These are phyloP conservation scores for Ophiostoma ulmi DNA, from an alignment of 2,329 filamentous ascomycete genomes.

Conservation along the genomic window DNA sequence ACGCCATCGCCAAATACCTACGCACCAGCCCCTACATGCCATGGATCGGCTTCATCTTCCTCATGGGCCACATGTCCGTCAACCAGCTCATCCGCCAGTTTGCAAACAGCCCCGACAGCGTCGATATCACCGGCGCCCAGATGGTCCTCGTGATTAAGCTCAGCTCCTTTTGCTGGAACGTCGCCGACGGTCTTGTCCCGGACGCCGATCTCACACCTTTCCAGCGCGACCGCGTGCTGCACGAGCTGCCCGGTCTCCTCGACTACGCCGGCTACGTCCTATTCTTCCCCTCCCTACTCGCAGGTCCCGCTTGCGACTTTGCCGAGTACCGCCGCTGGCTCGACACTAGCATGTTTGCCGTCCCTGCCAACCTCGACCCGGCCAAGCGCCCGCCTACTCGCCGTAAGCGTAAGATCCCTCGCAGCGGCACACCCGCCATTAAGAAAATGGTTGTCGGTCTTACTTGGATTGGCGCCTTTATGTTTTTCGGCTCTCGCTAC, in stretches of 20 bases:
- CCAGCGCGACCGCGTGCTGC: constrained; percentile 76
- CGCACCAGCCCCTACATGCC: constrained; percentile 86
- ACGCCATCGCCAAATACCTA: constrained; percentile 76
- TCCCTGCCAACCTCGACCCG: constrained; percentile 75
- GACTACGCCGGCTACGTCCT: constrained; percentile 88
- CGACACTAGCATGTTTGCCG: constrained; percentile 88
- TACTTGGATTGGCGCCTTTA: constrained; percentile 71
- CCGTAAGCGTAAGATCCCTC: constrained; percentile 86
- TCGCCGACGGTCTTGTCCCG: constrained; percentile 82
- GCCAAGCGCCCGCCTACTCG: constrained; percentile 78
- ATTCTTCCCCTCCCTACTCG: constrained; percentile 89
- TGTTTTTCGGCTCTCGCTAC: constrained; percentile 51
- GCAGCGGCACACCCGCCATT: constrained; percentile 78
- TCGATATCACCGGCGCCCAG: constrained; percentile 92
- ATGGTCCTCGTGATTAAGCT: constrained; percentile 99
- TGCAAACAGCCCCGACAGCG: constrained; percentile 55
- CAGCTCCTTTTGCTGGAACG: constrained; percentile 94
- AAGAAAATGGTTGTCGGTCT: constrained; percentile 70
- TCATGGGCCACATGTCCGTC: constrained; percentile 93
- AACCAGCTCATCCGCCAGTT: constrained; percentile 82
- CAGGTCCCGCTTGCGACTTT: constrained; percentile 89
- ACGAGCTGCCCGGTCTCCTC: constrained; percentile 65
- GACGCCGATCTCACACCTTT: constrained; percentile 75
- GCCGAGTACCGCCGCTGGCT: constrained; percentile 90
- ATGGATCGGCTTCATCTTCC: constrained; percentile 88